A percentile compares a stretch with the other conserved stretches of the same genome.
These are phyloP conservation scores for Raffaelea deltoideospora DNA, from an alignment of 2,329 filamentous ascomycete genomes.

Conservation along the genomic window DNA sequence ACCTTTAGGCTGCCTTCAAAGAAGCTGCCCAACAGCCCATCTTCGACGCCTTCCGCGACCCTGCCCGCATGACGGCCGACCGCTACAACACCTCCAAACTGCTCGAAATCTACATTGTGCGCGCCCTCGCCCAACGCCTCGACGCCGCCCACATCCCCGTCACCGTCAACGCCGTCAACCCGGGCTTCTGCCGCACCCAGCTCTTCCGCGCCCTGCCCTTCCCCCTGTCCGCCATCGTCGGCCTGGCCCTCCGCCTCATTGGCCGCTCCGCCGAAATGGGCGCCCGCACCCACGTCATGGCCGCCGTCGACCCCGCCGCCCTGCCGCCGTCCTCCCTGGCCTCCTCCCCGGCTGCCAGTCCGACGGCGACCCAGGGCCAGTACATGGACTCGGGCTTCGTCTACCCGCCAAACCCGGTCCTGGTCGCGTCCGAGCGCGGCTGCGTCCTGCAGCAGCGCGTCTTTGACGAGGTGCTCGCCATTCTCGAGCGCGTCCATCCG, in stretches of 20 bases:
- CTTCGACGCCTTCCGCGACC: constrained; percentile 18
- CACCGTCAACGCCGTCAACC: constrained; percentile 23
- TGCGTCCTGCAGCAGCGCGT: constrained; percentile 19
- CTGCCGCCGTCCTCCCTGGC: too few relatives aligned
- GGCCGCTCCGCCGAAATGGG: constrained; percentile 23
- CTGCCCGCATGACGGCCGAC: constrained; percentile 13
- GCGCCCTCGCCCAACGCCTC: constrained; percentile 19
- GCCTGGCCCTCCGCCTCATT: constrained; percentile 11
- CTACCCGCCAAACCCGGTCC: constrained; percentile 13
- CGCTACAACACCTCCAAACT: constrained; percentile 22
- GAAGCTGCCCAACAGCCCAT: constrained; percentile 16
- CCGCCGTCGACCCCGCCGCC: constrained; percentile 20
- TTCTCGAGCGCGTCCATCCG: constrained; percentile 26
- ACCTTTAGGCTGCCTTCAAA: constrained; percentile 16
- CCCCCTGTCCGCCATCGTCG: constrained; percentile 13
- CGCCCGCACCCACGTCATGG: constrained; percentile 22
- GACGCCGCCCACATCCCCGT: constrained; percentile 17
- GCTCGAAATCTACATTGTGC: constrained; percentile 15
- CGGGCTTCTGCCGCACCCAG: constrained; percentile 24
- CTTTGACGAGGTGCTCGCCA: constrained; percentile 25
- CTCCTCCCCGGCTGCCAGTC: too few relatives aligned
- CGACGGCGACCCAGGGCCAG: constrained; percentile 18
- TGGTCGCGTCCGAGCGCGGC: constrained; percentile 22
- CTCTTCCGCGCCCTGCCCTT: constrained; percentile 20
- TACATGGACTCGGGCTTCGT: constrained; percentile 22